phyloP scores from a whole-genome alignment of 805 yeast species.

The Cyberlindnera nakhonratchasimensis region DNA sequence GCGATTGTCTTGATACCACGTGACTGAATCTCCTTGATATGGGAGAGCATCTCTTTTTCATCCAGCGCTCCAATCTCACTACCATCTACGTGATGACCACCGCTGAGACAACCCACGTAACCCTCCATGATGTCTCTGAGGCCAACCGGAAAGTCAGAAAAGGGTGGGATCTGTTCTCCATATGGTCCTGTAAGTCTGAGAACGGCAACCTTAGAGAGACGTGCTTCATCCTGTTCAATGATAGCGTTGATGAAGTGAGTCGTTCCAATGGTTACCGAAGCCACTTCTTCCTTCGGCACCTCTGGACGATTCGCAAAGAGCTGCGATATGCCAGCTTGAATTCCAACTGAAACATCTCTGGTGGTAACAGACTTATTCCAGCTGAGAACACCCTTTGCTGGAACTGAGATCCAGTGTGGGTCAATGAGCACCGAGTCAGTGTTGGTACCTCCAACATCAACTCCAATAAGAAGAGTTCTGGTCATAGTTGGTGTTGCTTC shows the following conservation, averaged over 20 bases:
- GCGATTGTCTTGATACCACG: conserved; percentile 36
- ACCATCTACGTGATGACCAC: conserved; percentile 43
- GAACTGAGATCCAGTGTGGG: conserved; percentile 28
- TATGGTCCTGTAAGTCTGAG: conserved; percentile 42
- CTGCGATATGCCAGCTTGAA: conserved; percentile 32
- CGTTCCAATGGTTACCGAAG: conserved; percentile 45
- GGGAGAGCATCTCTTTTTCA: conserved; percentile 28
- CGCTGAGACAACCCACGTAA: conserved; percentile 33
- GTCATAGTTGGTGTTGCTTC: conserved; percentile 2
- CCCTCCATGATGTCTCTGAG: conserved; percentile 34
- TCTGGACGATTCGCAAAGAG: conserved; percentile 30
- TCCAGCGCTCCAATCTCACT: conserved; percentile 33
- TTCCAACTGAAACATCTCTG: conserved; percentile 42
- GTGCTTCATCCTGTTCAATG: conserved; percentile 40
- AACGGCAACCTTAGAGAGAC: conserved; percentile 42
- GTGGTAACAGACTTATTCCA: conserved; percentile 44
- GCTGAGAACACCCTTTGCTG: conserved; percentile 35
- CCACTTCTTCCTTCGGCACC: conserved; percentile 30
- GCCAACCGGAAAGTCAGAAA: conserved; percentile 42
- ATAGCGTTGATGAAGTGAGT: conserved; percentile 50
- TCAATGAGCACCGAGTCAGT: conserved; percentile 45
- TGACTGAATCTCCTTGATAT: conserved; percentile 30
- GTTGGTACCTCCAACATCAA: conserved; percentile 51
- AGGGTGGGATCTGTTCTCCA: conserved; percentile 35
- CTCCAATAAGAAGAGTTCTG: conserved; percentile 35